Percentiles rank a stretch among this genome's conserved stretches.
phyloP scores from a whole-genome alignment of 352 stramenopile species.

The Phytophthora pini region DNA sequence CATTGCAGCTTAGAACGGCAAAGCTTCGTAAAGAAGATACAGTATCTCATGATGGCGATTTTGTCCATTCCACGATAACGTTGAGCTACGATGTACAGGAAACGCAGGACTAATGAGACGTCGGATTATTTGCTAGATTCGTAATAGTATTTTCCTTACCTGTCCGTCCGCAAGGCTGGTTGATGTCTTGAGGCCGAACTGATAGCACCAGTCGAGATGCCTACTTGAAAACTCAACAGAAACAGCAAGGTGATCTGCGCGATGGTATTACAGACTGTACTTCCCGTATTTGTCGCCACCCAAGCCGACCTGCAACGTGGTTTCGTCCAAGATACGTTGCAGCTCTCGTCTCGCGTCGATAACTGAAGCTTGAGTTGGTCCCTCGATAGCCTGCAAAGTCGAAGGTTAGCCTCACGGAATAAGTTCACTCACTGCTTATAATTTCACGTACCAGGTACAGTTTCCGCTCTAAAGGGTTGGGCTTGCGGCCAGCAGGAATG shows the following conservation, averaged over 20 bases:
- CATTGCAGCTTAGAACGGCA: constrained; percentile 31
- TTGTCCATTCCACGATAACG: constrained; percentile 25
- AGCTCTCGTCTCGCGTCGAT: constrained; percentile 81
- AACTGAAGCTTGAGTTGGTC: constrained; percentile 71
- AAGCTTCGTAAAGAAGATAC: constrained; percentile 19
- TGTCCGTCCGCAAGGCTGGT: constrained; percentile 4
- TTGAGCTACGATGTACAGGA: constrained; percentile 29
- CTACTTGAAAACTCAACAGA: constrained; percentile 24
- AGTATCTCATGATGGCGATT: constrained; percentile 23
- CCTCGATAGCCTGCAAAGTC: constrained; percentile 76
- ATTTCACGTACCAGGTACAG: constrained; percentile 83
- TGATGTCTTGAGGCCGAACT: constrained; percentile 6
- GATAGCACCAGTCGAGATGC: constrained; percentile 12
- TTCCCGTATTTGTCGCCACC: constrained; percentile 89
- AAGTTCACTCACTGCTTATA: background rate
- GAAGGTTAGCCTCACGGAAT: constrained; percentile 4
- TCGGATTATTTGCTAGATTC: constrained; percentile 13
- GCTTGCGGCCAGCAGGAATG: constrained; percentile 84
- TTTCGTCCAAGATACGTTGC: constrained; percentile 90
- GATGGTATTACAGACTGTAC: constrained; percentile 82
- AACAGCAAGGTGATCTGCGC: constrained; percentile 21
- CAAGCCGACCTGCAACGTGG: constrained; percentile 88
- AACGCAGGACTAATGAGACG: constrained; percentile 31
- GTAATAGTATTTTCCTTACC: constrained; percentile 20
- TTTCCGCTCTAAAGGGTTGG: constrained; percentile 85